phyloP scores from a whole-genome alignment of 768 basidiomycete genomes.

The Paxillus ammoniavirescens region DNA sequence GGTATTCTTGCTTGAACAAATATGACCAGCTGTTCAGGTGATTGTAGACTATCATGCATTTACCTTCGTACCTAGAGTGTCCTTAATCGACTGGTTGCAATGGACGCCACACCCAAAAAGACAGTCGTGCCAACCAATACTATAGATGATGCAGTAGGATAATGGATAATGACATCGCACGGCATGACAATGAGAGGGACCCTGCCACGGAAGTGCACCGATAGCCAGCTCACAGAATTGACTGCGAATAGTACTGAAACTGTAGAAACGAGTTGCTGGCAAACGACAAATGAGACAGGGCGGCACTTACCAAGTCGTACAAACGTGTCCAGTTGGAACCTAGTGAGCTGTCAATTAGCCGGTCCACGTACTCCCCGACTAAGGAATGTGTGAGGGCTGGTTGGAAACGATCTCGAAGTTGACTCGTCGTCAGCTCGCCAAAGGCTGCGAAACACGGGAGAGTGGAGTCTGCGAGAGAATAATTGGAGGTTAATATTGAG shows the following conservation, averaged over 20 bases:
- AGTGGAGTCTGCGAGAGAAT: slow-evolving; percentile 61
- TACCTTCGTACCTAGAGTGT: slow-evolving; percentile 4
- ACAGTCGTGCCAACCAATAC: neutral
- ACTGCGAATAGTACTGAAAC: slow-evolving; percentile 96
- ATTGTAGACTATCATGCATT: slow-evolving; percentile 3
- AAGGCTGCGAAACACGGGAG: slow-evolving; percentile 89
- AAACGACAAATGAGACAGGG: neutral
- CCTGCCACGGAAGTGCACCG: neutral
- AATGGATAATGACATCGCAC: too few species aligned
- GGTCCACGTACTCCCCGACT: slow-evolving; percentile 86
- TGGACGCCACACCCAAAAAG: neutral
- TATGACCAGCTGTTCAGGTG: slow-evolving; percentile 62
- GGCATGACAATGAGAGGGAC: neutral
- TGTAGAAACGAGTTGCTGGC: slow-evolving; percentile 26
- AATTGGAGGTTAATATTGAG: slow-evolving; percentile 9
- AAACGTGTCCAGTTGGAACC: slow-evolving; percentile 94
- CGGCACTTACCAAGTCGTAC: slow-evolving; percentile 81
- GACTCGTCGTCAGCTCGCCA: slow-evolving; percentile 86
- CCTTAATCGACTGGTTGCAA: neutral
- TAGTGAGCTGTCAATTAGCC: slow-evolving; percentile 84
- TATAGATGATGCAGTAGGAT: neutral
- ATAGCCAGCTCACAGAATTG: slow-evolving; percentile 56
- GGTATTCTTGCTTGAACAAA: slow-evolving; percentile 86
- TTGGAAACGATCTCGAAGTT: slow-evolving; percentile 92
- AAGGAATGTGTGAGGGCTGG: slow-evolving; percentile 81